Evolutionary conservation across 768 basidiomycete species (phyloP).

Genomic region (Boletus pseudo-olivaceus): DNA sequence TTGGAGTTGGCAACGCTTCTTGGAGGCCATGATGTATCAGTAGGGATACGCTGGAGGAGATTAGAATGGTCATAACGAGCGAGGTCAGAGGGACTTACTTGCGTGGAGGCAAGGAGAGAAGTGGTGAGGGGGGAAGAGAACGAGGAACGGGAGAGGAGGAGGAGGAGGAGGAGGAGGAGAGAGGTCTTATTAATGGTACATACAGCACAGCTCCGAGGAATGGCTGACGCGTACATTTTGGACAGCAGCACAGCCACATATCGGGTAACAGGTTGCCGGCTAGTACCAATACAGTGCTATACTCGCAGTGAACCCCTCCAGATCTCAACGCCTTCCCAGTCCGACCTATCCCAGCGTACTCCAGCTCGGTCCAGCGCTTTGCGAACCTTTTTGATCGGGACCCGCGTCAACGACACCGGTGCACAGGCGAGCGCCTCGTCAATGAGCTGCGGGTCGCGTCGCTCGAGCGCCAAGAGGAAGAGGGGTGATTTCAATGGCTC

Average conservation of each 20-base stretch:
- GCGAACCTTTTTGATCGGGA: slow-evolving; percentile 55
- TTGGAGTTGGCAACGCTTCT: slow-evolving; percentile 83
- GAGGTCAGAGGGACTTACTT: not conserved
- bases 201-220: slow-evolving; percentile 25
- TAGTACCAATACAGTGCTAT: not conserved
- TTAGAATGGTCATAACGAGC: not conserved
- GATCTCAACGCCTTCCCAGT: slow-evolving; percentile 82
- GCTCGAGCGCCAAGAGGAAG: slow-evolving; percentile 60
- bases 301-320: slow-evolving; percentile 45
- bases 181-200: slow-evolving; percentile 23
- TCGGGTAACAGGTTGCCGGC: not conserved
- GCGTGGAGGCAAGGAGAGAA: not conserved
- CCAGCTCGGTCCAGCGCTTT: slow-evolving; percentile 59
- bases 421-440: slow-evolving; percentile 58
- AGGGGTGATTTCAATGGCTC: not conserved
- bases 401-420: slow-evolving; percentile 52
- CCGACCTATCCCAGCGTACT: slow-evolving; percentile 56
- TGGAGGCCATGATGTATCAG: slow-evolving; percentile 58
- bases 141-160: not conserved
- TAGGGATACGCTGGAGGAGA: not conserved
- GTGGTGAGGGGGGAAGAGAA: not conserved
- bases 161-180: not conserved
- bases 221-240: slow-evolving; percentile 27
- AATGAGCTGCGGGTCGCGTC: slow-evolving; percentile 67
- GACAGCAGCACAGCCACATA: slow-evolving; percentile 21